phyloP scores from a whole-genome alignment of 768 basidiomycete species.

The Fomitopsis pulvina region DNA sequence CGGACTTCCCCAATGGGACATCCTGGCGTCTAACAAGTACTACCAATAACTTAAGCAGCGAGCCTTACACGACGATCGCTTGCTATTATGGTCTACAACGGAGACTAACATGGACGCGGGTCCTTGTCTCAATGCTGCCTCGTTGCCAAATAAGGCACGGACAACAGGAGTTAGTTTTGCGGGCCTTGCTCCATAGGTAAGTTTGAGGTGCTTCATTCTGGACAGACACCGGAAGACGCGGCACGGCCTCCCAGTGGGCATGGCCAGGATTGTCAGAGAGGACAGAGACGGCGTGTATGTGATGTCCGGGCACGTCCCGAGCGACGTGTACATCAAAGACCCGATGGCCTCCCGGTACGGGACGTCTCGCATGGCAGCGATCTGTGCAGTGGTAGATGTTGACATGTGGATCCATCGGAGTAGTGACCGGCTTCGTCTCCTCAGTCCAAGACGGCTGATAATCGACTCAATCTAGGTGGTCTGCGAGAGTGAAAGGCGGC shows the following conservation, averaged over 20 bases:
- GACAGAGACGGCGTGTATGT: constrained; percentile 13
- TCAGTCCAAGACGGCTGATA: constrained; percentile 20
- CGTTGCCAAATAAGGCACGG: too few species aligned
- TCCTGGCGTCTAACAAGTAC: too few species aligned
- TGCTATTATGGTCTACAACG: too few species aligned
- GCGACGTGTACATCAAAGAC: constrained; percentile 15
- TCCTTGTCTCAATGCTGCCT: too few species aligned
- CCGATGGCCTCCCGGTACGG: constrained; percentile 16
- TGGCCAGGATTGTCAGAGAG: constrained; percentile 17
- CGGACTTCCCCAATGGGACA: too few species aligned
- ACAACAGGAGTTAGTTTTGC: too few species aligned
- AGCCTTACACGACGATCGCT: too few species aligned
- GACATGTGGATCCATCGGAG: constrained; percentile 11
- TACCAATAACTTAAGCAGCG: too few species aligned
- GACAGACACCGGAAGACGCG: constrained; percentile 20
- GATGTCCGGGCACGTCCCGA: constrained; percentile 27
- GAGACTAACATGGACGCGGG: too few species aligned
- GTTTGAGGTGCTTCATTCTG: constrained; percentile 6
- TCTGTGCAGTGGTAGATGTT: neutral
- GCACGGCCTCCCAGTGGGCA: constrained; percentile 15
- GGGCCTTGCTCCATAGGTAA: constrained; percentile 10
- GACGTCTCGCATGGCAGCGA: constrained; percentile 9
- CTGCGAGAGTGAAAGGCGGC: constrained; percentile 27
- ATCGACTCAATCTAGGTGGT: constrained; percentile 25
- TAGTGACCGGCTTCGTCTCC: constrained; percentile 20